A percentile compares a stretch with the other conserved stretches of the same genome.
Evolutionary conservation across 495 filamentous ascomycete genomes (phyloP).

Genomic region (Penicillium roqueforti): DNA sequence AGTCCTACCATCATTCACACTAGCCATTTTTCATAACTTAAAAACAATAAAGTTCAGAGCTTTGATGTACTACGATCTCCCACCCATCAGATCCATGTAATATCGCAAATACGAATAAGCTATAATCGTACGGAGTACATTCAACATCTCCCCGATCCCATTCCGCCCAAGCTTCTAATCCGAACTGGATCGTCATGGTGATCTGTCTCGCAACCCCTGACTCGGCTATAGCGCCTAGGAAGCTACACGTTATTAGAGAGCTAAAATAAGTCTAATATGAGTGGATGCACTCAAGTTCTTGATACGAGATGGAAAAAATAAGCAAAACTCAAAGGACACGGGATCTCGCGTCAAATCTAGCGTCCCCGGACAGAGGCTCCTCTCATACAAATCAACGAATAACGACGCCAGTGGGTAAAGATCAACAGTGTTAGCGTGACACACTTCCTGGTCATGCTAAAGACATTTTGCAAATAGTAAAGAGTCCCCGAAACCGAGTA

Average conservation of each 20-base stretch:
- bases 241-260: not conserved
- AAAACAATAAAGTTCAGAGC: not conserved
- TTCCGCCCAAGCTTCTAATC: not conserved
- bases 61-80: not conserved
- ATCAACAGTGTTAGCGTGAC: not conserved
- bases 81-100: not conserved
- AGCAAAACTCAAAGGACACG: conserved; percentile 1
- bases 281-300: not conserved
- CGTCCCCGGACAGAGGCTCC: not conserved
- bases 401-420: not conserved
- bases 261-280: not conserved
- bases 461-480: not conserved
- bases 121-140: not conserved
- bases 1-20: not conserved
- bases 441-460: not conserved
- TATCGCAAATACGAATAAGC: not conserved
- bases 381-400: not conserved
- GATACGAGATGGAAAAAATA: not conserved
- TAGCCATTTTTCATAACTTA: not conserved
- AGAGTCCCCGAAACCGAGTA: too few relatives aligned
- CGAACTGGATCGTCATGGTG: conserved; percentile 10
- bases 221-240: not conserved
- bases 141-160: not conserved
- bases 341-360: not conserved
- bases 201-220: conserved; percentile 25